These are phyloP conservation scores for Dianthus caryophyllus DNA, from an alignment of 148 eudicot genomes.

Conservation along the genomic window DNA sequence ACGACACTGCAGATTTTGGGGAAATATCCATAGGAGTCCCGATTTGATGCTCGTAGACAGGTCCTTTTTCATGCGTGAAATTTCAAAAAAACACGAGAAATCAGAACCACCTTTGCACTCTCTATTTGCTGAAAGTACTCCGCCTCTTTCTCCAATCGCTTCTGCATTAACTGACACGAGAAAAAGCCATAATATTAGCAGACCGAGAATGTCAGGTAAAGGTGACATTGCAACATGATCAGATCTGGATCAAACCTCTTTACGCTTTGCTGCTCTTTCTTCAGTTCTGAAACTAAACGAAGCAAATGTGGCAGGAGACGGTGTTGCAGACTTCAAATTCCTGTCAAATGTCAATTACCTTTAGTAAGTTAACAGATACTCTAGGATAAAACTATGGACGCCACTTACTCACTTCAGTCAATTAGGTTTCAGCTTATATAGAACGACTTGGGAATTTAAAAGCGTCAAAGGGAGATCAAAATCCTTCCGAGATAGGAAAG, in stretches of 20 bases:
- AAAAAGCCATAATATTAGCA: neutral
- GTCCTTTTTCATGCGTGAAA: neutral
- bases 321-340: slow-evolving; percentile 33
- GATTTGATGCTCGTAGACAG: neutral
- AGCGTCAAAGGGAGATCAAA: too few relatives aligned
- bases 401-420: too few relatives aligned
- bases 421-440: too few relatives aligned
- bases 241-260: slow-evolving; percentile 47
- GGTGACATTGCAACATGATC: neutral
- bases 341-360: slow-evolving; percentile 29
- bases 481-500: too few relatives aligned
- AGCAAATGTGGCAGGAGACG: slow-evolving; percentile 36
- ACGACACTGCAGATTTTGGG: neutral
- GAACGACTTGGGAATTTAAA: too few relatives aligned
- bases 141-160: slow-evolving; percentile 52
- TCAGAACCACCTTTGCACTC: slow-evolving; percentile 49
- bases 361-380: too few relatives aligned
- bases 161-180: slow-evolving; percentile 49
- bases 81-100: slow-evolving; percentile 5
- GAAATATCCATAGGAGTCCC: neutral
- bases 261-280: slow-evolving; percentile 73
- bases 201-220: neutral
- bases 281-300: slow-evolving; percentile 69
- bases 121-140: slow-evolving; percentile 36
- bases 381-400: too few relatives aligned